Evolutionary conservation across 352 stramenopile genomes (phyloP), one percentile per base, ranked within the genome.

Genomic region (Pythium folliculosum): DNA sequence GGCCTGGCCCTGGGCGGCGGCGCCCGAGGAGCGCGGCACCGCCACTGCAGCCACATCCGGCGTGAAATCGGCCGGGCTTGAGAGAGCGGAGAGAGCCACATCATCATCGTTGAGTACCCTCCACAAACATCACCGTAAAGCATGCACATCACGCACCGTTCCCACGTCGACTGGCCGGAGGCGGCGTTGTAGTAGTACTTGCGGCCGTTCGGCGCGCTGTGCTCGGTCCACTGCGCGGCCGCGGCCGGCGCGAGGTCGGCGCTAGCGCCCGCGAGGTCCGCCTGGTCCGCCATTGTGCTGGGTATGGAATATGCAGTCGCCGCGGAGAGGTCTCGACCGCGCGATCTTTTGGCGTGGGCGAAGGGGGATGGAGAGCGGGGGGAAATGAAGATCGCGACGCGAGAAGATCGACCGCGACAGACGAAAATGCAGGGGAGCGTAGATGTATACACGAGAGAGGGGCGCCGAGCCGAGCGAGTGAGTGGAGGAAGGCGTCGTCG

Each of bases 171-270:
- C 67, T 96, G 90, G 61, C 89, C 89, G 27, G 91, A 96, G 63
- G 86, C 78, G 73, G 86, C 80, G 73, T 97, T 97, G 83, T 97
- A 97, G 75, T 92, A 97, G 73, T 97, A 97, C 73, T 93, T 94
- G 77, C 90, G 84, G 60, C 91, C 91, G 66, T 97, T 94, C 32
- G 90, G 91, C 14, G 89, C 90, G 70, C 78, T 95, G 76, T 97
- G 91, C 73, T 97, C 91, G 57, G 90, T 94, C 91, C 91, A 97
- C 61, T 89, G 78, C 49, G 77, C 76, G 43, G 66, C 70, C 40
- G 75, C 75, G 12, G 75, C 66, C 32, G 71, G 75, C 37, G 70
- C 71, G 52, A 71, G 67, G 16, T 89, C 81, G 19, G 48, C 72
- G 40, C 48, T 58, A 25, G 72, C 60, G 51, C 77, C 45, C 63